Conservation (phyloP, 2,329 filamentous ascomycete genomes). For the Trichoderma oligosporum region DNA sequence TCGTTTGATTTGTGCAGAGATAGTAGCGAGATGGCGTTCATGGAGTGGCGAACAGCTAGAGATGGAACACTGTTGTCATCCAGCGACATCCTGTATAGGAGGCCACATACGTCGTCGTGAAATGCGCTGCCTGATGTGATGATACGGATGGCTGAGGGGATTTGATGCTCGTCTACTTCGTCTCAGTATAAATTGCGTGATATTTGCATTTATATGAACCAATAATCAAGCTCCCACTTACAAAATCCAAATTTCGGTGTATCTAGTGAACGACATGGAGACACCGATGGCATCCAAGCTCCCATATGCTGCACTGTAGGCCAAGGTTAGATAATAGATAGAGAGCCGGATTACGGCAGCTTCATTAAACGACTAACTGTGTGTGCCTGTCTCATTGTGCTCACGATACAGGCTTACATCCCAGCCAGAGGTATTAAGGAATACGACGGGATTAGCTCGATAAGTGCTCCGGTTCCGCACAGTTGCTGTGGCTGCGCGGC, state of each 20-base stretch:
- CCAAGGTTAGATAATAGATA: neutral
- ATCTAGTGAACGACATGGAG: neutral
- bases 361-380: slow-evolving; percentile 1
- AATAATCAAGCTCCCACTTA: neutral
- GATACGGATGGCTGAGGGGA: slow-evolving; percentile 15
- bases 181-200: neutral
- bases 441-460: neutral
- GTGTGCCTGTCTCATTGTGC: slow-evolving; percentile 5
- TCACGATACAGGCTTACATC: slow-evolving; percentile 18
- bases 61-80: slow-evolving; percentile 11
- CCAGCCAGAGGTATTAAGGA: slow-evolving; percentile 14
- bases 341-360: neutral
- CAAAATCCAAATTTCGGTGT: slow-evolving; percentile 4
- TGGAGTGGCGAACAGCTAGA: slow-evolving; percentile 16
- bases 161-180: neutral
- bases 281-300: neutral
- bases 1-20: slow-evolving; percentile 8
- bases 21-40: slow-evolving; percentile 16
- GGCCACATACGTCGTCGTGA: slow-evolving; percentile 12
- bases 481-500: slow-evolving; percentile 6
- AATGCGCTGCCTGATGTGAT: slow-evolving; percentile 9
- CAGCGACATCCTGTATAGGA: slow-evolving; percentile 15
- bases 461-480: slow-evolving; percentile 1
- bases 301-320: slow-evolving; percentile 11
- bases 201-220: neutral